A percentile compares a stretch with the other conserved stretches of the same genome.
Conservation (phyloP, 805 yeast genomes). For the Barnettozyma botsteinii region DNA sequence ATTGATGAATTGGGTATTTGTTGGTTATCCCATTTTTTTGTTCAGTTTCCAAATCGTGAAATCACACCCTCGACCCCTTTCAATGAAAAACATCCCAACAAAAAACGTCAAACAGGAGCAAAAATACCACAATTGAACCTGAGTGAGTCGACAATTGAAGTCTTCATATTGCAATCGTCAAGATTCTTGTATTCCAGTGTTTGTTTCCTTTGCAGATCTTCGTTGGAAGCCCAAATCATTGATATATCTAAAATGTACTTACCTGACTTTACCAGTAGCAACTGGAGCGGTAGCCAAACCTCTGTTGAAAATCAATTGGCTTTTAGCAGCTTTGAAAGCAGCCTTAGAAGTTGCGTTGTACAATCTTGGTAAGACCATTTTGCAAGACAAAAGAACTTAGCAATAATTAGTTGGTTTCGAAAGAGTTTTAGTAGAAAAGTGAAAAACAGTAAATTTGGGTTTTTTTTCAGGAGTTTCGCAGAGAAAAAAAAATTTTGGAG, state of each 20-base stretch:
- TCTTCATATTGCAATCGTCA: too few relatives aligned
- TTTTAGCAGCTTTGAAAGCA: slow-evolving; percentile 86
- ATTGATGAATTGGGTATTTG: not conserved
- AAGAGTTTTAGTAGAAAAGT: slow-evolving; percentile 1
- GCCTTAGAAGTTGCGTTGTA: slow-evolving; percentile 68
- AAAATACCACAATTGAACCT: slow-evolving; percentile 5
- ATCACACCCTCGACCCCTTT: not conserved
- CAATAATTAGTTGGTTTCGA: slow-evolving; percentile 5
- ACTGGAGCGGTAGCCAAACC: slow-evolving; percentile 76
- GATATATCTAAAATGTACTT: slow-evolving; percentile 36
- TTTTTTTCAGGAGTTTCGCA: slow-evolving; percentile 8
- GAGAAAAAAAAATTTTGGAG: slow-evolving; percentile 3
- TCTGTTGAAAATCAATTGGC: slow-evolving; percentile 68
- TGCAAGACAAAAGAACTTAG: slow-evolving; percentile 13
- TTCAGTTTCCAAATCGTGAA: not conserved
- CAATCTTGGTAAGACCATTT: slow-evolving; percentile 51
- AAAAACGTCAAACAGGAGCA: not conserved
- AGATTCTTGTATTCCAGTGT: too few relatives aligned
- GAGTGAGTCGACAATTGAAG: too few relatives aligned
- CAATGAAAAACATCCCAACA: too few relatives aligned
- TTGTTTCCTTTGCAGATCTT: too few relatives aligned
- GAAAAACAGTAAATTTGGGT: slow-evolving; percentile 8
- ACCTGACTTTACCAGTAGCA: slow-evolving; percentile 81
- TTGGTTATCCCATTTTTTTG: too few relatives aligned
- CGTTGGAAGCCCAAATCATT: too few relatives aligned